Evolutionary conservation across 305 asterid species (phyloP), one percentile per base, ranked within the genome.

Genomic region (Plantago coronopus): DNA sequence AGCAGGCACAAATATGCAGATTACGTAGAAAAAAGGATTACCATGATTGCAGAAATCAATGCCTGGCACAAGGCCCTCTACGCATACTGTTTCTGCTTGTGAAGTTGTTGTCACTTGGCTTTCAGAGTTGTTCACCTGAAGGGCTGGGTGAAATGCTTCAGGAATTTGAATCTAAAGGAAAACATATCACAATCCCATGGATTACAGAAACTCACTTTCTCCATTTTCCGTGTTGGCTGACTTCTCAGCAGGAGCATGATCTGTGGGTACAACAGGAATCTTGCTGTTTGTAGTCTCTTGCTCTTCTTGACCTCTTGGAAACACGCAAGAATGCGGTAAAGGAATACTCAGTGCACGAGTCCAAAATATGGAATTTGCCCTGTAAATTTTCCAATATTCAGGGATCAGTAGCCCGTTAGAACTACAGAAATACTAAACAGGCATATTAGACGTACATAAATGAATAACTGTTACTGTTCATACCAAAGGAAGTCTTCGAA

Each of bases 341-440:
- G 98, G 98, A 73, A 91, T 88, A 70, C 80, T 91, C 55, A 86
- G 80, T 29, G 97, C 98, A 59, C 98, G 86, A 68, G 91, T 83
- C 98, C 98, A 91, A 76, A 91, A 91, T 64, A 91, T 72, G 63
- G 98, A 91, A 75, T 88, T 88, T 59, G 97, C 98, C 98, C 98
- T 91, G 77, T 40, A 42, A 66, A 64, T 72, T 59, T 60, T 42
- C 66, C 55, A 67, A 13, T 17, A 56, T 61, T 57, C 48, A 60
- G 64, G 38, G 48, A 74, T 76, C 62, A 74, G 79, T 63, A 43
- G 72, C 71, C 64, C 7, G 34, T 50, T 31, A 31, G 38, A 31
- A 31, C 38, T 31, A 31, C 38, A 31, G 38, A 31, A 7, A 31
- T 31, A 31, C 8, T 31, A 3, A 31, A 31, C 3, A 54, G 25